Evolutionary conservation across 176 grass and related monocot species (phyloP), one percentile per base, ranked within the genome.

Genomic region (Musa itinerans): DNA sequence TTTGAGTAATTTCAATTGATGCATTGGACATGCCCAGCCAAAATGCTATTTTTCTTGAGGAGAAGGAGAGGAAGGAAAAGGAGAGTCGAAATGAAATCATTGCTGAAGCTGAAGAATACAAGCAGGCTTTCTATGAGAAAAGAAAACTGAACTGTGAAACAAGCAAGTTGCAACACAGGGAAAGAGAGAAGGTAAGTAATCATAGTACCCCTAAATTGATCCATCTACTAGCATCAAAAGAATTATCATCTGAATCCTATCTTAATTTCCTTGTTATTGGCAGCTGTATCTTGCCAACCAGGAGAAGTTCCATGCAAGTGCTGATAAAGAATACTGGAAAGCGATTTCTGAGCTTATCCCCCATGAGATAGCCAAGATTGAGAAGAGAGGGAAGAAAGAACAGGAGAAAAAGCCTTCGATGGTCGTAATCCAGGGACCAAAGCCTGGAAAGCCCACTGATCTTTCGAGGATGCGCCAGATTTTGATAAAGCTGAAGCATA

Each of bases 41-140:
- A 69, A 69, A 69, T 69, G 67, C 34, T 19, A 69, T 69, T 19
- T 43, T n/a, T n/a, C 67, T 69, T 43, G 67, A 69, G 27, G 67
- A 50, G 8, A 50, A 69, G 15, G 67, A 69, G 29, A 69, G 29
- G 9, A 50, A 69, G 27, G 67, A 69, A 19, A 69, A 69, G 23
- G 67, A 69, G 29, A 11, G 10, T n/a, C 22, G 15, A 50, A 69
- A 50, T 69, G 34, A 69, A 50, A 69, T 69, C 67, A 69, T 69
- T 50, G 8, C 34, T 20, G 67, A 69, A 69, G 67, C 67, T 69
- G 67, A 69, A 69, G 15, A 69, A 69, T 50, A 50, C 34, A 69
- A 27, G 23, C 27, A 16, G 50, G 34, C 67, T 69, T 69, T 69
- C 67, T 69, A 50, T 69, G 67, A 69, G 16, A 68, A 68, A 34